These are phyloP conservation scores for Phlebiopsis flavidoalba DNA, from an alignment of 768 basidiomycete species.

Conservation along the genomic window DNA sequence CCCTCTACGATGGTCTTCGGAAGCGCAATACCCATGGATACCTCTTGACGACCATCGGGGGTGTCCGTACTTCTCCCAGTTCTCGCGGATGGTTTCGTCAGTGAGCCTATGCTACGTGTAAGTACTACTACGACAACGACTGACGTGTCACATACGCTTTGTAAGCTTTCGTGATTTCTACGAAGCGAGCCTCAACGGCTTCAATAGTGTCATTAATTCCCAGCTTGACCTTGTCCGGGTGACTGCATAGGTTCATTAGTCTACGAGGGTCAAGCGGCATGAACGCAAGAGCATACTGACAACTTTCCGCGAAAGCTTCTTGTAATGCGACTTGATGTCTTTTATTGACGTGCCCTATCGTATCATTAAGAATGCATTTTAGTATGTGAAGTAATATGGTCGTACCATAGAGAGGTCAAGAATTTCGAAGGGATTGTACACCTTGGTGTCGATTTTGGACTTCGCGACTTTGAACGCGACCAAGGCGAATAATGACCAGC, in stretches of 20 bases:
- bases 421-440: conserved; percentile 95
- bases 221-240: conserved; percentile 93
- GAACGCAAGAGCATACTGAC: conserved; percentile 38
- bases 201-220: conserved; percentile 82
- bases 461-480: conserved; percentile 62
- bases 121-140: background rate
- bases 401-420: conserved; percentile 70
- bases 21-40: conserved; percentile 91
- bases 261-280: background rate
- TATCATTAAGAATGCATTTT: background rate
- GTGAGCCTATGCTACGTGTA: conserved; percentile 55
- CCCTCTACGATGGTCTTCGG: conserved; percentile 92
- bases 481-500: conserved; percentile 71
- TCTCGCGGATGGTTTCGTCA: conserved; percentile 87
- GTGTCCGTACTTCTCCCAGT: conserved; percentile 85
- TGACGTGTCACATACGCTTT: conserved; percentile 61
- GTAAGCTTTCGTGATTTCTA: conserved; percentile 95
- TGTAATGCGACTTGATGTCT: conserved; percentile 94
- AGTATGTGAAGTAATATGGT: background rate
- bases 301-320: conserved; percentile 82
- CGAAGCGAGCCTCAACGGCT: conserved; percentile 79
- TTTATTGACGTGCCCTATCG: conserved; percentile 67
- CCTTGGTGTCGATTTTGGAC: conserved; percentile 52
- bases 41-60: conserved; percentile 96
- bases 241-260: conserved; percentile 41